Base-by-base conservation (phyloP, 140 eudicot genomes). In the Bidens hawaiensis region DNA sequence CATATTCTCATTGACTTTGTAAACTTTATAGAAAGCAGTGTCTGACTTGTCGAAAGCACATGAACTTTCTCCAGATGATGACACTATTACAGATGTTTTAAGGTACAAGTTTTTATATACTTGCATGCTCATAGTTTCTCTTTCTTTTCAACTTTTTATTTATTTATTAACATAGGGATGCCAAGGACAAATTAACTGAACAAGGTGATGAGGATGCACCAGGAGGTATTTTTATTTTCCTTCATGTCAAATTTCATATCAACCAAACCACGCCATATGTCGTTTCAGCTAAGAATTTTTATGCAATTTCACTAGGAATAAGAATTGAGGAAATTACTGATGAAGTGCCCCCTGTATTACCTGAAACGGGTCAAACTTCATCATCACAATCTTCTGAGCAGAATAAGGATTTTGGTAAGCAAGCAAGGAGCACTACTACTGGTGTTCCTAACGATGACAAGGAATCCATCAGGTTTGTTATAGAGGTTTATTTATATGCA, bases 31-130 rank as follows among this genome's bases (percentile, higher is more conserved):
- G 95, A 70, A 79, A 61, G 95, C 97, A 38, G 89, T 86, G 40
- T 79, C 82, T 38, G 95, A 90, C 63, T 75, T 90, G 66, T 70
- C 74, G 24, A 82, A 76, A 74, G 99, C 99, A 53, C 87, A 54
- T 81, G 88, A 93, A 74, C 76, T 88, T 76, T 88, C 99, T 43
- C 95, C 95, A 2, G 89, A 76, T 49, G 96, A 93, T 88, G 99
- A 93, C 71, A 93, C 95, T 54, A 87, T 91, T 53, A 81, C 83
- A 38, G 94, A 93, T 30, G 93, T 88, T 30, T 71, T 93, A 52
- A 82, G 99, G 99, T 93, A 84, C 24, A 61, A 41, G 3, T 21
- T 19, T 41, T 24, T n/a, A 43, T 54, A 2, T 8, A 48, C 36
- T 41, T 58, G 25, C 55, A 23, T n/a, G n/a, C n/a, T n/a, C n/a